Percentiles rank a stretch among this genome's conserved stretches.
Conservation (phyloP, 2,329 filamentous ascomycete species). For the Coniosporium tulheliwenetii region DNA sequence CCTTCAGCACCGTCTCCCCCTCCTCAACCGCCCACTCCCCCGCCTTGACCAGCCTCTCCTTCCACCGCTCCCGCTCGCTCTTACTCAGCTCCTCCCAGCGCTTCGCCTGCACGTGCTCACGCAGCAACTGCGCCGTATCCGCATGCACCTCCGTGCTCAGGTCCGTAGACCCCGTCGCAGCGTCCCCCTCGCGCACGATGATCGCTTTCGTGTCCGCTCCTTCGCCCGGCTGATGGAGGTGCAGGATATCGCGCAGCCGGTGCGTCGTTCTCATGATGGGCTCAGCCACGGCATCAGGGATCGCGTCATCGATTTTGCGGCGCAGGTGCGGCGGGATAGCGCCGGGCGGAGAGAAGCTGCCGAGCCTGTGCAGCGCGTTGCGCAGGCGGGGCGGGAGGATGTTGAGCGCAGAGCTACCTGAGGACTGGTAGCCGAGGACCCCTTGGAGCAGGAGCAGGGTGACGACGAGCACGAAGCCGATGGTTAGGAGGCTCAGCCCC, state of each 20-base stretch:
- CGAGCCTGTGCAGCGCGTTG: conserved; percentile 14
- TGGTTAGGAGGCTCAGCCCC: conserved; percentile 39
- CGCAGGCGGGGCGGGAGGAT: conserved; percentile 39
- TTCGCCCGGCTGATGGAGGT: conserved; percentile 3
- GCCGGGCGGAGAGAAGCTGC: conserved; percentile 10
- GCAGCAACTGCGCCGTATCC: conserved; percentile 14
- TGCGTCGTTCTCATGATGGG: background rate
- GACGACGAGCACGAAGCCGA: conserved; percentile 46
- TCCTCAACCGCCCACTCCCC: conserved; percentile 69
- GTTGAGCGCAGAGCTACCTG: conserved; percentile 38
- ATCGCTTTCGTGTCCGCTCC: conserved; percentile 19
- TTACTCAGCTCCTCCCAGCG: conserved; percentile 56
- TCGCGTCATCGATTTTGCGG: background rate
- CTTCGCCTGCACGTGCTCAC: conserved; percentile 33
- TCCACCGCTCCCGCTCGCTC: conserved; percentile 53
- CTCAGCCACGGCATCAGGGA: background rate
- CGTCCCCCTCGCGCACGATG: conserved; percentile 19
- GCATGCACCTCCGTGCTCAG: conserved; percentile 25
- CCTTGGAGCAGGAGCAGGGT: conserved; percentile 47
- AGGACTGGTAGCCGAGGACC: conserved; percentile 45
- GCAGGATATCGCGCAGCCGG: conserved; percentile 7
- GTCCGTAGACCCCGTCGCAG: conserved; percentile 18
- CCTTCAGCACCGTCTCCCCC: conserved; percentile 61
- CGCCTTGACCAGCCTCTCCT: conserved; percentile 47
- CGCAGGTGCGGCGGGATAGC: conserved; percentile 10